Percentiles rank a stretch among this genome's conserved stretches.
phyloP scores from a whole-genome alignment of 179 eudicot species.

The Beta lomatogona region DNA sequence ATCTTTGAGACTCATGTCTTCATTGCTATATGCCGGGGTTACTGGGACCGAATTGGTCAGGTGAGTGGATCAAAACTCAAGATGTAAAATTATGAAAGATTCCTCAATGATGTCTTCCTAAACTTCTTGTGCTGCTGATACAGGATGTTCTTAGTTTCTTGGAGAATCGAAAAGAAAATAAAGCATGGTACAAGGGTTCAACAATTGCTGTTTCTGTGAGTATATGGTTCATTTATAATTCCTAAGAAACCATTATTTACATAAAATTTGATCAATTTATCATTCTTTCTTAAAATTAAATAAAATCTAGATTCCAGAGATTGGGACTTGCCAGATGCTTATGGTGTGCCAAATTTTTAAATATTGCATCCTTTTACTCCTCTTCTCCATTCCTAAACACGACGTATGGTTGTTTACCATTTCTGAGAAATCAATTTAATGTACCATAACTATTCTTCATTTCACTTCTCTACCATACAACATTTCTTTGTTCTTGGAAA shows the following conservation, averaged over 20 bases:
- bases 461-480: no score
- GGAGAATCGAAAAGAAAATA: slow-evolving; percentile 70
- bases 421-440: no score
- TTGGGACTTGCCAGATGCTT: neutral
- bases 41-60: slow-evolving; percentile 95
- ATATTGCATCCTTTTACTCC: no score
- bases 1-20: slow-evolving; percentile 65
- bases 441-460: no score
- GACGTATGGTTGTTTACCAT: no score
- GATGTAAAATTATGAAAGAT: neutral
- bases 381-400: no score
- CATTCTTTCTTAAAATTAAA: neutral
- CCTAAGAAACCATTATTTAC: neutral
- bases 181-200: slow-evolving; percentile 74
- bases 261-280: neutral
- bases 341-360: no score
- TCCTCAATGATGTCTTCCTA: neutral
- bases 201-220: slow-evolving; percentile 77
- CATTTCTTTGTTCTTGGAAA: no score
- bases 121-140: slow-evolving; percentile 8
- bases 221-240: neutral
- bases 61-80: slow-evolving; percentile 29
- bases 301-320: neutral
- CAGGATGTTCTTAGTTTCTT: slow-evolving; percentile 78
- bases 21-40: slow-evolving; percentile 64